Evolutionary conservation across 306 rosid species (phyloP), one percentile per base, ranked within the genome.

Genomic region (Glycyrrhiza uralensis): DNA sequence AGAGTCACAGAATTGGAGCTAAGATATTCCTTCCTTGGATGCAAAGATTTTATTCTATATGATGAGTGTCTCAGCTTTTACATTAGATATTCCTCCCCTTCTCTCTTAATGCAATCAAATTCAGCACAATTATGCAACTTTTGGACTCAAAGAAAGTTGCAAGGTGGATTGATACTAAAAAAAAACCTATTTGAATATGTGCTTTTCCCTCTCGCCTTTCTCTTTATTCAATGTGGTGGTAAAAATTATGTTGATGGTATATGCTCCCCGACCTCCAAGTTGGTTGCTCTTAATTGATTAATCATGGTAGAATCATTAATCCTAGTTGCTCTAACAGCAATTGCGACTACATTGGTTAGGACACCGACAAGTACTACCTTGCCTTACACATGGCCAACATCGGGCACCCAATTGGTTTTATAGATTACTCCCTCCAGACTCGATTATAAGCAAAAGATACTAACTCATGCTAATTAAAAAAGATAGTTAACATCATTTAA

Each of bases 1-100:
- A 85, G 90, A 91, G 91, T 84, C 97, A 85, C 81, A 84, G 96
- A 88, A 86, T 87, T 91, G 90, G 88, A 86, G 89, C 86, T 88
- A 79, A 89, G 97, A 95, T 91, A 95, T 92, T 91, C 99, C 72
- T 89, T 83, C 79, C 96, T 89, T 86, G 74, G 68, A 47, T 83
- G 41, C 61, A 85, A 84, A 85, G 89, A 81, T 87, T 85, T 71
- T 85, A 81, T 86, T 87, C 90, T 77, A 82, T 74, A 75, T 42
- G 59, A 66, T 87, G 89, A 89, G 82, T 93, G 94, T 93, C 84
- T 80, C 70, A 11, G 57, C 83, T 79, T 82, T 78, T 10, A 83
- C 89, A 89, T 83, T 78, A 89, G 89, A 91, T 89, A 87, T 89
- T 87, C 89, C 64, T 79, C 75, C n/a, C n/a, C n/a, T n/a, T 73